Conservation (phyloP, 495 filamentous ascomycete species). For the Hyaloscypha variabilis region DNA sequence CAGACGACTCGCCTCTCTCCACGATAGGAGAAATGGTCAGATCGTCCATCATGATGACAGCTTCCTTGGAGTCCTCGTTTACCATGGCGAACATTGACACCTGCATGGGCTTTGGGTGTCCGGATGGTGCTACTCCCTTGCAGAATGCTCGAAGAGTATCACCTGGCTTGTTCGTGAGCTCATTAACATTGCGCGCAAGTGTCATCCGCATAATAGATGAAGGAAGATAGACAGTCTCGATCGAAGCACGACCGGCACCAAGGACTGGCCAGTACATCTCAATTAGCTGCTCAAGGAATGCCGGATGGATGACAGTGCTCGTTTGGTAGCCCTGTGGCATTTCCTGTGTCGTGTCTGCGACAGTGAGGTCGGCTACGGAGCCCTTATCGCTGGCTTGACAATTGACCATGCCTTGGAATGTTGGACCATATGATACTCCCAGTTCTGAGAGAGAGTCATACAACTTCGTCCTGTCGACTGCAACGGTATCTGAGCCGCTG, state of each 20-base stretch:
- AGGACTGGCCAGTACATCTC: conserved; percentile 43
- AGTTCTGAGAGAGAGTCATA: conserved; percentile 22
- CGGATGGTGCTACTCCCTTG: conserved; percentile 32
- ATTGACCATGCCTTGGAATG: conserved; percentile 29
- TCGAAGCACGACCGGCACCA: conserved; percentile 40
- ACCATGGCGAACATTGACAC: conserved; percentile 39
- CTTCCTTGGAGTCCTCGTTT: conserved; percentile 25
- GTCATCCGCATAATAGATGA: conserved; percentile 39
- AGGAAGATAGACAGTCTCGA: conserved; percentile 47
- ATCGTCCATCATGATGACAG: conserved; percentile 37
- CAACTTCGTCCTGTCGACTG: conserved; percentile 15
- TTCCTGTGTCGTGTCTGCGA: conserved; percentile 15
- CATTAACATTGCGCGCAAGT: conserved; percentile 37
- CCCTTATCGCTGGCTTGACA: conserved; percentile 25
- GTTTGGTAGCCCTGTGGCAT: conserved; percentile 26
- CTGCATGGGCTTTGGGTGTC: conserved; percentile 36
- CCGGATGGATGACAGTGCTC: conserved; percentile 23
- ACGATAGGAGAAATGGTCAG: conserved; percentile 41
- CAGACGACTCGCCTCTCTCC: conserved; percentile 30
- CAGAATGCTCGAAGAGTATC: conserved; percentile 37
- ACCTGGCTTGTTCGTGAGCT: conserved; percentile 33
- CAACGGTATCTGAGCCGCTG: not conserved
- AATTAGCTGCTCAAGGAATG: conserved; percentile 29
- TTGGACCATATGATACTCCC: conserved; percentile 25
- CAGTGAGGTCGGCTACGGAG: conserved; percentile 15